Evolutionary conservation across 768 basidiomycete species (phyloP).

Genomic region (Strobilomyces dryophilus): DNA sequence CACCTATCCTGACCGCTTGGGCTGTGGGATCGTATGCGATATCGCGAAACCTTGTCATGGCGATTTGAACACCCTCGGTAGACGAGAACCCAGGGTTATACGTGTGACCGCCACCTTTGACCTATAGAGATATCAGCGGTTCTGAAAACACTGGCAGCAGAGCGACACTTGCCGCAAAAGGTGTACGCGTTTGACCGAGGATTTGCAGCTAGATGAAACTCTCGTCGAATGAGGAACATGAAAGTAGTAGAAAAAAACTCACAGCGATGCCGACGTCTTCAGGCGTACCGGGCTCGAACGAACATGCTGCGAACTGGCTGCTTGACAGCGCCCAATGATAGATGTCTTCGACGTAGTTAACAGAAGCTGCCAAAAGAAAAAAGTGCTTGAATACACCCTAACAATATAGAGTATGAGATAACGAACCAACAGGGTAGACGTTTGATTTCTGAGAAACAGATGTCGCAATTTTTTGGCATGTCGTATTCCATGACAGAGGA

Average conservation of each 20-base stretch:
- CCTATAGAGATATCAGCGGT: slow-evolving; percentile 26
- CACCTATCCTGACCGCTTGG: slow-evolving; percentile 54
- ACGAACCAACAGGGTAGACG: neutral
- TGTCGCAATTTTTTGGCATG: neutral
- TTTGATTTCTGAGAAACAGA: neutral
- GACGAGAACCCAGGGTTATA: slow-evolving; percentile 56
- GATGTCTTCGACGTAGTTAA: slow-evolving; percentile 39
- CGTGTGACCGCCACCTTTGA: slow-evolving; percentile 60
- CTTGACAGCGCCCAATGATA: slow-evolving; percentile 52
- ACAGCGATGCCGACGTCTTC: slow-evolving; percentile 35
- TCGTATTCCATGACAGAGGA: neutral
- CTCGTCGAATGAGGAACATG: neutral
- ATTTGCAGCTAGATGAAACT: slow-evolving; percentile 7
- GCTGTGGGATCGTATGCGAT: slow-evolving; percentile 35
- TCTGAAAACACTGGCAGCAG: slow-evolving; percentile 3
- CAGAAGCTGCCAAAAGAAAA: slow-evolving; percentile 4
- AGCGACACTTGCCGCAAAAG: slow-evolving; percentile 20
- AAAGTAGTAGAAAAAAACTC: neutral
- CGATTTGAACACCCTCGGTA: slow-evolving; percentile 23
- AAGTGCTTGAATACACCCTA: neutral
- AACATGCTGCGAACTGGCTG: slow-evolving; percentile 42
- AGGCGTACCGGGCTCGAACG: slow-evolving; percentile 50
- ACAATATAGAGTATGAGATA: neutral
- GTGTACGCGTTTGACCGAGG: slow-evolving; percentile 40
- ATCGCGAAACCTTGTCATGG: slow-evolving; percentile 47